Base-by-base conservation (phyloP, 371 early-diverging fungal genomes). In the Lichtheimia corymbifera region DNA sequence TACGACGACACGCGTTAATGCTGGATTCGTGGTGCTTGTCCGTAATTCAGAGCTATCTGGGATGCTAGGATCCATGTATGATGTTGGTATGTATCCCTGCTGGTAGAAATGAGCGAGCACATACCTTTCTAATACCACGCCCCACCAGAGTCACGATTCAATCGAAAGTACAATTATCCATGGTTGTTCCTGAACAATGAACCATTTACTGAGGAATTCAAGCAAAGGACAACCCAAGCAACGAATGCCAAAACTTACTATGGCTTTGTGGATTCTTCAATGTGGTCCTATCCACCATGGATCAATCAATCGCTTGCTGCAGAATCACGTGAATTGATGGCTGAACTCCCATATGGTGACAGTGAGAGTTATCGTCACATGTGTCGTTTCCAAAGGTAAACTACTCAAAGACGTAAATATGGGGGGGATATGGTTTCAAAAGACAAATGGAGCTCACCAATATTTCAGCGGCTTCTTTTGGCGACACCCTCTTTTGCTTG, bases 311-410 rank as follows among this genome's bases (percentile, higher is more conserved):
- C 77, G 5, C 71, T 71, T 58, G 93, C 92, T 0, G 74, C 78
- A 22, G 63, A 74, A 53, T 50, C 60, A 17, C 78, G 91, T 63
- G 69, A 81, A 27, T 55, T 62, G 17, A 76, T 92, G 87, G 79
- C 74, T 15, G 72, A 72, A n/a, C 63, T 94, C n/a, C 89, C 93
- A 6, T 96, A 97, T 69, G 97, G 94, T 2, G 80, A 80, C 12
- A 87, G 83, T 40, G 87, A 91, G 64, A 87, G 92, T 9, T 98
- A 98, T 72, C 87, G 96, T 18, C 93, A 97, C 63, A 97, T 98
- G 97, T 98, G 98, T 74, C 81, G 93, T 62, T 86, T 89, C 61
- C 77, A 82, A 57, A 71, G 72, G 77, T 72, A 86, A 62, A 66
- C 63, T 27, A 64, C 71, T 18, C 58, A 66, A 53, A n/a, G 11